phyloP scores from a whole-genome alignment of 2,329 filamentous ascomycete species.

The Ophiocordyceps unilateralis region DNA sequence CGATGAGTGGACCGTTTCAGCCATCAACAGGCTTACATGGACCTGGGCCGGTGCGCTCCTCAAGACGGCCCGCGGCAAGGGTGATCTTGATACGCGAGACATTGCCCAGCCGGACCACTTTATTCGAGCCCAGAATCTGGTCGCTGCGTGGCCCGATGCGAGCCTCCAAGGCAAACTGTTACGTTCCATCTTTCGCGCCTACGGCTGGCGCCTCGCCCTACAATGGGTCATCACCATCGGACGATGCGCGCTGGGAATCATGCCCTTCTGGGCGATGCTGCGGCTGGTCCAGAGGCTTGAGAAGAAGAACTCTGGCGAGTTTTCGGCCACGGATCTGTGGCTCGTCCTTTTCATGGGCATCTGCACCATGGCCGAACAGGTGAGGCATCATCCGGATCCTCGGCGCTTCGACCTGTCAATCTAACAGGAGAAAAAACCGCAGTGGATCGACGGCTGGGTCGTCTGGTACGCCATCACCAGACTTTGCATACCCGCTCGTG shows the following conservation, averaged over 20 bases:
- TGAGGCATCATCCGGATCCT: constrained; percentile 6
- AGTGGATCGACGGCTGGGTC: constrained; percentile 46
- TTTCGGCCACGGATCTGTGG: constrained; percentile 39
- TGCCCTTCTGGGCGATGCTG: constrained; percentile 52
- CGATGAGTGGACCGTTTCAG: constrained; percentile 40
- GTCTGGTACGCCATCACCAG: constrained; percentile 50
- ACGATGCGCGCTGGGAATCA: constrained; percentile 43
- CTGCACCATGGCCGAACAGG: constrained; percentile 35
- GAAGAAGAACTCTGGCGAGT: constrained; percentile 23
- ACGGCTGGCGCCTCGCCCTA: constrained; percentile 34
- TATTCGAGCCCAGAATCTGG: constrained; percentile 32
- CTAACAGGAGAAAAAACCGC: neutral
- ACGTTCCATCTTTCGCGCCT: constrained; percentile 39
- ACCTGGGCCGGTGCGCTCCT: constrained; percentile 44
- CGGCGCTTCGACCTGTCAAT: neutral
- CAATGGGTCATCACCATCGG: constrained; percentile 42
- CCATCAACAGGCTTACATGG: constrained; percentile 46
- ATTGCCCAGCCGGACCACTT: constrained; percentile 42
- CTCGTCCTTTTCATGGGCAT: constrained; percentile 47
- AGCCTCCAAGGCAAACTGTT: constrained; percentile 36
- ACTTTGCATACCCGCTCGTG: constrained; percentile 47
- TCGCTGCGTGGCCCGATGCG: constrained; percentile 28
- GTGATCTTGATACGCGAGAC: constrained; percentile 42
- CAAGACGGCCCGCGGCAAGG: constrained; percentile 34
- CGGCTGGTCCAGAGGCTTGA: constrained; percentile 51